Evolutionary conservation across 2,329 filamentous ascomycete genomes (phyloP).

Genomic region (Ascochyta fabae): DNA sequence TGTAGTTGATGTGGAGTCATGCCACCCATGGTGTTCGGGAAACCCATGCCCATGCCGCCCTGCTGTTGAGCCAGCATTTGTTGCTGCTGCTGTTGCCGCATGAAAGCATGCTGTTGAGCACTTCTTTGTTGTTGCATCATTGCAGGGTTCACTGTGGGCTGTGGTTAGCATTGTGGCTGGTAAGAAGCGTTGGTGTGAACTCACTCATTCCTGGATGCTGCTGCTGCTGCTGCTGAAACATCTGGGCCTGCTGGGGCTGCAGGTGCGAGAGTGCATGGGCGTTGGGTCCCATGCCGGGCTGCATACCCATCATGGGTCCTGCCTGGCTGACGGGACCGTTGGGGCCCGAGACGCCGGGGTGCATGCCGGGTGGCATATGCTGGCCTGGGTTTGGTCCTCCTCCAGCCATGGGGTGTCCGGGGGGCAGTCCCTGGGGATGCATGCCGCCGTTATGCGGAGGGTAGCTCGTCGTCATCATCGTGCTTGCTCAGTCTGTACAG

Average conservation of each 20-base stretch:
- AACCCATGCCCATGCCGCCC: slow-evolving; percentile 58
- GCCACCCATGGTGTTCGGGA: slow-evolving; percentile 62
- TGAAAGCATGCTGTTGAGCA: slow-evolving; percentile 56
- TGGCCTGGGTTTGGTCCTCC: slow-evolving; percentile 75
- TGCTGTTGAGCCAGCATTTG: slow-evolving; percentile 61
- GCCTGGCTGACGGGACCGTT: slow-evolving; percentile 73
- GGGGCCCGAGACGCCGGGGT: slow-evolving; percentile 75
- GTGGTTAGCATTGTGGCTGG: slow-evolving; percentile 15
- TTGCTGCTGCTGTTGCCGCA: slow-evolving; percentile 61
- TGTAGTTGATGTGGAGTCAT: slow-evolving; percentile 53
- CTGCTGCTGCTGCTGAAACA: slow-evolving; percentile 60
- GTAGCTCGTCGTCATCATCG: slow-evolving; percentile 76
- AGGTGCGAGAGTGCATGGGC: slow-evolving; percentile 76
- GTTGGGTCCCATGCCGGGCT: slow-evolving; percentile 68
- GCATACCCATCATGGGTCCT: slow-evolving; percentile 78
- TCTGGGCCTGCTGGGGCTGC: slow-evolving; percentile 66
- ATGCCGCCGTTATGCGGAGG: slow-evolving; percentile 74
- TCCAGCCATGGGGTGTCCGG: slow-evolving; percentile 68
- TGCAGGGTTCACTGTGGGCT: slow-evolving; percentile 46
- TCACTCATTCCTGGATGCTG: slow-evolving; percentile 50
- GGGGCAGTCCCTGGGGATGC: slow-evolving; percentile 73
- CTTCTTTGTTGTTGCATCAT: slow-evolving; percentile 50
- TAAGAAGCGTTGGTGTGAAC: slow-evolving; percentile 18
- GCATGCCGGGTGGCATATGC: slow-evolving; percentile 71
- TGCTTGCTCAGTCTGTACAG: slow-evolving; percentile 33